phyloP scores from a whole-genome alignment of 805 yeast species.

The Saccharomyces jurei region DNA sequence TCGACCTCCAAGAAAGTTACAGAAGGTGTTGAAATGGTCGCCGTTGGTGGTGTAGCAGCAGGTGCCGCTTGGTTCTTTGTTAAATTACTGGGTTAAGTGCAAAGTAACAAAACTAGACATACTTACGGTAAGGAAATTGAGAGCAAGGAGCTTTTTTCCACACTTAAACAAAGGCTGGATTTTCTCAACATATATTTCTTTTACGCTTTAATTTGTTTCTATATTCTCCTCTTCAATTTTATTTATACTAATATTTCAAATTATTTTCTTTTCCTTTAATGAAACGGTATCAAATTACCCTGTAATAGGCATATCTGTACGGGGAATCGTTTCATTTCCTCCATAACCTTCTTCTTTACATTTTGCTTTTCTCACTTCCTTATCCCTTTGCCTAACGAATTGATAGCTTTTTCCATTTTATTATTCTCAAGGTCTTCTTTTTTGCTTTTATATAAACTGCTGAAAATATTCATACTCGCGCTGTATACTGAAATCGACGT shows the following conservation, averaged over 20 bases:
- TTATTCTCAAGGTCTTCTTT: no score
- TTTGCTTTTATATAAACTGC: neutral
- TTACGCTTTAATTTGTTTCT: neutral
- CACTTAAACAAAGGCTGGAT: neutral
- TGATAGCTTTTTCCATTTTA: no score
- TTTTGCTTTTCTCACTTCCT: neutral
- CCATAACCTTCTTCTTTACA: neutral
- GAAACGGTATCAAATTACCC: neutral
- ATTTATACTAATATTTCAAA: neutral
- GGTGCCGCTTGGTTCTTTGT: constrained; percentile 95
- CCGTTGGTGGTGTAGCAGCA: constrained; percentile 96
- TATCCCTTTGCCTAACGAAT: neutral
- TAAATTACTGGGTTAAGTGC: constrained; percentile 46
- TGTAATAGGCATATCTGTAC: neutral
- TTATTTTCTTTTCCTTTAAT: neutral
- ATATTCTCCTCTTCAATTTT: neutral
- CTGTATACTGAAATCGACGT: neutral
- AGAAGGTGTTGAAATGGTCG: constrained; percentile 86
- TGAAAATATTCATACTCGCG: neutral
- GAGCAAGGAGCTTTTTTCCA: neutral
- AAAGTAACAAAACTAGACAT: neutral
- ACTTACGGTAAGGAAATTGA: neutral
- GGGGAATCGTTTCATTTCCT: neutral
- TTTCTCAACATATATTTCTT: neutral
- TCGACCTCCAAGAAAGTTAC: constrained; percentile 48